Conservation (phyloP, 2,329 filamentous ascomycete genomes). For the Talaromyces funiculosus region DNA sequence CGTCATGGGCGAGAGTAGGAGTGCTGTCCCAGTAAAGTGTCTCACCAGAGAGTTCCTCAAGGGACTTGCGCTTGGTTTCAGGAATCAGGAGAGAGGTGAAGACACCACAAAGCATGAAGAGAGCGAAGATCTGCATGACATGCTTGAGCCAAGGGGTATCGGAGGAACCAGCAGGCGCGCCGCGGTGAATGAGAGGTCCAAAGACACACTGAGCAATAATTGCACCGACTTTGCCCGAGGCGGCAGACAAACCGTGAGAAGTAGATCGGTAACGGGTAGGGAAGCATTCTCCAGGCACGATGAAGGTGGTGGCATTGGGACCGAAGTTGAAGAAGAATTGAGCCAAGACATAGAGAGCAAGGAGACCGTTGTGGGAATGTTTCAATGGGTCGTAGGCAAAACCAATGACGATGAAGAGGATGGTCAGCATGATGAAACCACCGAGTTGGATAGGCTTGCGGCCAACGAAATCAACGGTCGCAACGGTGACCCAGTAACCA, state of each 20-base stretch:
- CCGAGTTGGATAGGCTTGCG: constrained; percentile 69
- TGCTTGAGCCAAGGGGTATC: constrained; percentile 63
- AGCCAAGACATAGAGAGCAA: constrained; percentile 58
- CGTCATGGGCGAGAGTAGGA: constrained; percentile 21
- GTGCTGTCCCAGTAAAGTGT: constrained; percentile 52
- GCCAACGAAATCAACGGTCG: constrained; percentile 66
- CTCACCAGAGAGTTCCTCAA: constrained; percentile 67
- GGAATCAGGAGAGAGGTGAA: constrained; percentile 67
- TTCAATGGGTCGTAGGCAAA: constrained; percentile 46
- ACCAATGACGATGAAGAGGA: constrained; percentile 58
- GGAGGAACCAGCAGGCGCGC: constrained; percentile 46
- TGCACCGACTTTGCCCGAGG: constrained; percentile 62
- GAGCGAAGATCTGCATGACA: constrained; percentile 70
- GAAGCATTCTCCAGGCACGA: constrained; percentile 61
- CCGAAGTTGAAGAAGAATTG: constrained; percentile 55
- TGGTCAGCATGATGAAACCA: constrained; percentile 57
- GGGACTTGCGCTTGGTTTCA: constrained; percentile 67
- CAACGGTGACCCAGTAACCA: constrained; percentile 76
- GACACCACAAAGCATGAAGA: constrained; percentile 72
- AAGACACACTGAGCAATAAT: constrained; percentile 63
- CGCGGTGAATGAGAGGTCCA: constrained; percentile 56
- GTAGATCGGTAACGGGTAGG: constrained; percentile 59
- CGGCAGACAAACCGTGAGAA: constrained; percentile 62
- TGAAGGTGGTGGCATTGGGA: constrained; percentile 59
- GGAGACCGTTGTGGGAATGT: constrained; percentile 41